Evolutionary conservation across 768 basidiomycete species (phyloP), one percentile per base, ranked within the genome.

Genomic region (Rhizopogon roseolus): DNA sequence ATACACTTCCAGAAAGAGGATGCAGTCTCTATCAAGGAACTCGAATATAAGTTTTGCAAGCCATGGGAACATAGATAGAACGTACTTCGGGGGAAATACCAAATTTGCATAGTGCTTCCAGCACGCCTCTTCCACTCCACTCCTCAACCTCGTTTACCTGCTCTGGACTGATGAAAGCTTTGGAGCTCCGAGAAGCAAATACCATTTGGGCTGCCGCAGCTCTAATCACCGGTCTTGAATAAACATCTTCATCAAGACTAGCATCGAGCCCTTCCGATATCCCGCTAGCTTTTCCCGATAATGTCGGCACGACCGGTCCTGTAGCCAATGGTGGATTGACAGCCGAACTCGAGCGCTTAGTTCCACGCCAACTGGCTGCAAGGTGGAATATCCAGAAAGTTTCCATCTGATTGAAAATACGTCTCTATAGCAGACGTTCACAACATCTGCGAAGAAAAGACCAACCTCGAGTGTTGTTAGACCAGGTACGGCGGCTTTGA

Each of bases 151-250:
- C 72, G 8, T 66, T 67, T 28, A 90, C 88, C 51, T 80, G 72
- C 38, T 81, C 73, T 5, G 90, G 90, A 4, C 81, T 82, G 62
- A 93, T 91, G 62, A 92, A 90, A 56, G 80, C 86, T 57, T 75
- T 78, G 27, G 87, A 85, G 40, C 73, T 76, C 45, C 90, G 81
- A 41, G 84, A 79, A n/a, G 90, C 90, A 62, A 89, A 93, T 5
- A 91, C 80, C 80, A 91, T 88, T 55, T 92, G 90, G 19, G 81
- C 81, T 14, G 86, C 85, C 14, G 90, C 86, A n/a, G 86, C 90
- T 60, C 80, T 78, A 61, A 92, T 90, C 53, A 62, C 59, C 16
- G 73, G 62, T 17, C 54, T 61, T 22, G 22, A 29, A 4, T 22
- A 28, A 59, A 52, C n/a, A 41, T 51, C 46, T 44, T 52, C 36